Evolutionary conservation across 2,329 filamentous ascomycete genomes (phyloP).

Genomic region (Aspergillus sp.): DNA sequence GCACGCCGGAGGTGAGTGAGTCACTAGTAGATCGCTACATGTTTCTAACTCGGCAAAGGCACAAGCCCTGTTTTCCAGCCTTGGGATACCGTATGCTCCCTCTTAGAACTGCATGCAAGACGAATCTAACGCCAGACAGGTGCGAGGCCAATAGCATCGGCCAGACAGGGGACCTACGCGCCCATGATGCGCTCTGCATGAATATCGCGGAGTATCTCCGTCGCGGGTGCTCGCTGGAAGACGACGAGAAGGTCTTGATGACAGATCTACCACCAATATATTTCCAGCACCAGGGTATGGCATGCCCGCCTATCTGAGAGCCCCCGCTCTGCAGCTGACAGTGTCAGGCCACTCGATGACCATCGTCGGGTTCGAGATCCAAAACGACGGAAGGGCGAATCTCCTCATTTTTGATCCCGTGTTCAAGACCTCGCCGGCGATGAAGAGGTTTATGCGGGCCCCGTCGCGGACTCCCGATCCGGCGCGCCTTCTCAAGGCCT

Average conservation of each 20-base stretch:
- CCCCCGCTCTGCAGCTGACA: slow-evolving; percentile 1
- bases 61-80: slow-evolving; percentile 63
- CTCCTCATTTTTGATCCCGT: slow-evolving; percentile 84
- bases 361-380: slow-evolving; percentile 73
- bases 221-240: slow-evolving; percentile 39
- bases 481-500: slow-evolving; percentile 55
- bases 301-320: background rate
- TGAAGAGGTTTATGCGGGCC: slow-evolving; percentile 50
- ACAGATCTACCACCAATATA: slow-evolving; percentile 78
- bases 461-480: slow-evolving; percentile 36
- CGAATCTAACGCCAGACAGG: slow-evolving; percentile 14
- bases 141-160: slow-evolving; percentile 55
- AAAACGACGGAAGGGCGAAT: slow-evolving; percentile 53
- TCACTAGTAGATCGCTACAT: background rate
- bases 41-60: slow-evolving; percentile 44
- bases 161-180: slow-evolving; percentile 37
- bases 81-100: slow-evolving; percentile 53
- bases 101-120: background rate
- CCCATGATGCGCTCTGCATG: slow-evolving; percentile 50
- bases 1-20: slow-evolving; percentile 70
- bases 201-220: slow-evolving; percentile 68
- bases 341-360: slow-evolving; percentile 74
- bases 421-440: slow-evolving; percentile 58
- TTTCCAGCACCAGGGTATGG: slow-evolving; percentile 66
- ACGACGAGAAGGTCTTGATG: slow-evolving; percentile 53